A percentile compares a stretch with the other conserved stretches of the same genome.
Conservation (phyloP, 345 rosid species). For the Pugionium dolabratum region DNA sequence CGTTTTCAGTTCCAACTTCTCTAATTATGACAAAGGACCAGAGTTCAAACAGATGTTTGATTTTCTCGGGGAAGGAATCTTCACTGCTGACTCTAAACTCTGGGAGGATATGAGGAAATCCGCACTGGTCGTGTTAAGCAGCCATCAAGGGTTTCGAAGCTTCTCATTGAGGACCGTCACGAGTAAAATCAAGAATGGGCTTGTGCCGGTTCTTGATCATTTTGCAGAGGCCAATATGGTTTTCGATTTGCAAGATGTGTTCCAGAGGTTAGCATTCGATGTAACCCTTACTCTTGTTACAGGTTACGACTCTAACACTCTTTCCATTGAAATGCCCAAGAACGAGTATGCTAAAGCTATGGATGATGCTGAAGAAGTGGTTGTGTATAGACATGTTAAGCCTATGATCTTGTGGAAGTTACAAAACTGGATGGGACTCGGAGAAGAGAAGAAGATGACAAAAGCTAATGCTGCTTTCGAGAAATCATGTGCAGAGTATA, state of each 20-base stretch:
- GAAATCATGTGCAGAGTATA: conserved; percentile 24
- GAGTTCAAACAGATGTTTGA: conserved; percentile 43
- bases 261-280: conserved; percentile 50
- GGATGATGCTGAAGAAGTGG: conserved; percentile 44
- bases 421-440: conserved; percentile 38
- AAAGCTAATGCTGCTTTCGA: conserved; percentile 31
- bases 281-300: conserved; percentile 45
- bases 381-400: conserved; percentile 27
- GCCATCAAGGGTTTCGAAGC: conserved; percentile 36
- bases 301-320: conserved; percentile 41
- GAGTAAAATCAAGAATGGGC: conserved; percentile 26
- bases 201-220: conserved; percentile 42
- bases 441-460: conserved; percentile 47
- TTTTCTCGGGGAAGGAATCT: conserved; percentile 41
- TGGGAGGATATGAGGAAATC: conserved; percentile 42
- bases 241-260: conserved; percentile 47
- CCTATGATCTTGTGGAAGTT: conserved; percentile 41
- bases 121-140: conserved; percentile 29
- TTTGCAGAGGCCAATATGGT: conserved; percentile 24
- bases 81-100: conserved; percentile 44
- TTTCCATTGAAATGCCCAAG: conserved; percentile 41
- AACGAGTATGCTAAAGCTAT: conserved; percentile 37
- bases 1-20: conserved; percentile 39
- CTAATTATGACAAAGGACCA: conserved; percentile 40
- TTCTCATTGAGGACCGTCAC: conserved; percentile 26